Conservation (phyloP, 352 stramenopile species). For the Phytophthora pini region DNA sequence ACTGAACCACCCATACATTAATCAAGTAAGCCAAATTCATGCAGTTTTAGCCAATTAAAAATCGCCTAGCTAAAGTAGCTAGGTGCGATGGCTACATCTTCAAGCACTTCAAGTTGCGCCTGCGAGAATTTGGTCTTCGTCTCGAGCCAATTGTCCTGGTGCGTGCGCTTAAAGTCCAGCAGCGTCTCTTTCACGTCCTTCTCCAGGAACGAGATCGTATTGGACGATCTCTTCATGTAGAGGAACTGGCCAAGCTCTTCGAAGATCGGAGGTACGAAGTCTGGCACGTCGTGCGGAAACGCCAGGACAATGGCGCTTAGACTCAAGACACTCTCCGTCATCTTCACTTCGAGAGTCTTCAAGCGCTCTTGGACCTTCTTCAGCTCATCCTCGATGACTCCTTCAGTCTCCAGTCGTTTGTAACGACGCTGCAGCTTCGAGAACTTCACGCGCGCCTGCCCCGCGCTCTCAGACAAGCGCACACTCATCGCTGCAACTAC, state of each 20-base stretch:
- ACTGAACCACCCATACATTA: background rate
- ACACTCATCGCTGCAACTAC: slow-evolving; percentile 48
- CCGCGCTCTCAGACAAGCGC: slow-evolving; percentile 43
- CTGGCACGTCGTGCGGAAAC: slow-evolving; percentile 78
- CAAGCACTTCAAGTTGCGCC: slow-evolving; percentile 73
- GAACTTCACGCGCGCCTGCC: slow-evolving; percentile 56
- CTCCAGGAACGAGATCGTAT: slow-evolving; percentile 68
- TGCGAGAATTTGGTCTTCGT: slow-evolving; percentile 67
- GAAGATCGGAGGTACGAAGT: slow-evolving; percentile 72
- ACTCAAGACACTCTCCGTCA: slow-evolving; percentile 71
- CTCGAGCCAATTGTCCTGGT: slow-evolving; percentile 87
- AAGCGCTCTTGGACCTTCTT: slow-evolving; percentile 48
- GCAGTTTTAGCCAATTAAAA: slow-evolving; percentile 4
- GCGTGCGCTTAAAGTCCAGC: slow-evolving; percentile 84
- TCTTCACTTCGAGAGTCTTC: slow-evolving; percentile 55
- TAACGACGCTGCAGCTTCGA: slow-evolving; percentile 67
- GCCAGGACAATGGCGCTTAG: slow-evolving; percentile 76
- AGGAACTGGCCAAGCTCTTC: slow-evolving; percentile 76
- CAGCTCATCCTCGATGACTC: slow-evolving; percentile 33
- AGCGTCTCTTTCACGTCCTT: slow-evolving; percentile 82
- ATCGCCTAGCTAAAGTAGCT: slow-evolving; percentile 63
- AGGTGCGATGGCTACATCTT: slow-evolving; percentile 79
- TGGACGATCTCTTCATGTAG: slow-evolving; percentile 68
- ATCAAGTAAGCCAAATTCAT: background rate
- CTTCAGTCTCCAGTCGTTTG: slow-evolving; percentile 47